These are phyloP conservation scores for Aquanectria penicillioides DNA, from an alignment of 2,329 filamentous ascomycete genomes.

Conservation along the genomic window DNA sequence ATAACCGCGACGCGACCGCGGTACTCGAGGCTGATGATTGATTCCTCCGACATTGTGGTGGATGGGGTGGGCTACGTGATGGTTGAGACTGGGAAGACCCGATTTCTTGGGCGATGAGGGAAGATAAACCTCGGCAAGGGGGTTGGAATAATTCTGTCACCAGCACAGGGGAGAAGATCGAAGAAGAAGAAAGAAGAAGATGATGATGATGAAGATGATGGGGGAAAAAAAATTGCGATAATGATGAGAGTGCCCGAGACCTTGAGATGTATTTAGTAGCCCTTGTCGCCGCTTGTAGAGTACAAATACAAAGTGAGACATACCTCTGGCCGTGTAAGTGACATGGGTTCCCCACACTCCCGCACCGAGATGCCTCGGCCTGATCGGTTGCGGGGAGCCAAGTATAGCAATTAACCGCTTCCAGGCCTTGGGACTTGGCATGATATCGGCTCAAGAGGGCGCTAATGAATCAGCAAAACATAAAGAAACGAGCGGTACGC, in stretches of 20 bases:
- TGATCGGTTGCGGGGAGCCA: constrained; percentile 23
- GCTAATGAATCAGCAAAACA: constrained; percentile 9
- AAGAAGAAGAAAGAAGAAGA: not conserved
- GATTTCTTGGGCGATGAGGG: too few species aligned
- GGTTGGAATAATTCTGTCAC: too few species aligned
- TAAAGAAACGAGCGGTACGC: too few species aligned
- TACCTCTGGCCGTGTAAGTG: not conserved
- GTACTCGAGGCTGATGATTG: constrained; percentile 52
- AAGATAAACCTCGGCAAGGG: too few species aligned
- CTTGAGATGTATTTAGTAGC: too few species aligned
- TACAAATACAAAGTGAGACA: not conserved
- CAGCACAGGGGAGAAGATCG: too few species aligned
- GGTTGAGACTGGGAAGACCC: too few species aligned
- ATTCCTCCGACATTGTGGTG: constrained; percentile 30
- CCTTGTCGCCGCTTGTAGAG: too few species aligned
- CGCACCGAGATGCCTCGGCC: constrained; percentile 36
- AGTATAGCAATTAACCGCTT: too few species aligned
- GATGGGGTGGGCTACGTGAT: not conserved
- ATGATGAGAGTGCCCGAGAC: too few species aligned
- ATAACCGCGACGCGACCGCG: constrained; percentile 70
- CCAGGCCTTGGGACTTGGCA: not conserved
- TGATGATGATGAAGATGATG: not conserved
- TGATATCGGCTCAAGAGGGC: too few species aligned
- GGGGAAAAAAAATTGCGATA: too few species aligned
- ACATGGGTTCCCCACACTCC: constrained; percentile 33